Percentiles rank a stretch among this genome's conserved stretches.
phyloP scores from a whole-genome alignment of 2,329 filamentous ascomycete species.

The Colletotrichum lindemuthianum region DNA sequence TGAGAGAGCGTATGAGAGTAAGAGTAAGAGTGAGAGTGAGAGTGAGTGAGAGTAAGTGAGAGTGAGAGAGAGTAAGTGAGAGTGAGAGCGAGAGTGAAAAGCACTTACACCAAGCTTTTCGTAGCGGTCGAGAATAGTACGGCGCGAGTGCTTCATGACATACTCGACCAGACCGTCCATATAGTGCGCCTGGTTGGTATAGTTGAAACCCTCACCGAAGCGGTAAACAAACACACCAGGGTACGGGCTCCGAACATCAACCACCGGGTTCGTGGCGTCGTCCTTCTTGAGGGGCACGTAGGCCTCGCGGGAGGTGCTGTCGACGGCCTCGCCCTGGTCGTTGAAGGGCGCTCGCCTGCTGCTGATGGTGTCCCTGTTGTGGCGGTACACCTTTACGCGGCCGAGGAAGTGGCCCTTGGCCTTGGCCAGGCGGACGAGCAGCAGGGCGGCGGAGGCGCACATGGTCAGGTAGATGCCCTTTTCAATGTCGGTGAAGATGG shows the following conservation, averaged over 20 bases:
- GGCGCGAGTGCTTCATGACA: conserved; percentile 52
- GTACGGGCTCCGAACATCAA: conserved; percentile 54
- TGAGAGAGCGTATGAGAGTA: too few species aligned
- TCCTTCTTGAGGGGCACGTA: conserved; percentile 54
- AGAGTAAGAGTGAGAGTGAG: too few species aligned
- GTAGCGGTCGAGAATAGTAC: conserved; percentile 51
- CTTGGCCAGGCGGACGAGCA: conserved; percentile 57
- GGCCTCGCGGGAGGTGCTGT: conserved; percentile 42
- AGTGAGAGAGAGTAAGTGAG: too few species aligned
- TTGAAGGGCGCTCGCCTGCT: conserved; percentile 36
- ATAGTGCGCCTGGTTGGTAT: conserved; percentile 61
- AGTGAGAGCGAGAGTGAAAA: too few species aligned
- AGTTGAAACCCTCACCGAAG: conserved; percentile 62
- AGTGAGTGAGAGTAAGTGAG: too few species aligned
- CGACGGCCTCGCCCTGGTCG: conserved; percentile 32
- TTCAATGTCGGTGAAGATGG: conserved; percentile 60
- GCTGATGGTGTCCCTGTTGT: conserved; percentile 34
- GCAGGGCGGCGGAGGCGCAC: conserved; percentile 51
- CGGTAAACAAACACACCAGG: conserved; percentile 64
- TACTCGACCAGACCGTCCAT: conserved; percentile 53
- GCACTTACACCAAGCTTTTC: conserved; percentile 58
- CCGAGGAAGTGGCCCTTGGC: conserved; percentile 60
- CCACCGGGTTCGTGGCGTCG: conserved; percentile 56
- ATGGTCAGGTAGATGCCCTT: conserved; percentile 62
- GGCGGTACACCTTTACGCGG: conserved; percentile 41